Conservation (phyloP, 2,329 filamentous ascomycete genomes). For the Scytalidium lignicola region DNA sequence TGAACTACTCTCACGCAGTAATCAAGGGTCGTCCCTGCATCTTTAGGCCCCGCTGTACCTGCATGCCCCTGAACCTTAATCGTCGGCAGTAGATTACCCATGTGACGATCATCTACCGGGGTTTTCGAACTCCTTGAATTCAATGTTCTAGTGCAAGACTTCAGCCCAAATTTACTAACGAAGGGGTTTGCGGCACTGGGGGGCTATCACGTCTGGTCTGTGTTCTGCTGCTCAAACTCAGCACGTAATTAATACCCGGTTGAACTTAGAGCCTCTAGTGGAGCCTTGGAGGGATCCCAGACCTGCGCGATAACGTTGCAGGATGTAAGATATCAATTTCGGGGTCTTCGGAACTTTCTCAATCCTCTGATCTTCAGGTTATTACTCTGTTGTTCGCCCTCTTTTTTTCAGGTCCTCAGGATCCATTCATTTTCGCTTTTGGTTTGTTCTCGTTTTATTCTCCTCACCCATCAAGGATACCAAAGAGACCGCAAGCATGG, state of each 20-base stretch:
- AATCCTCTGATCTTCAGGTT: not conserved
- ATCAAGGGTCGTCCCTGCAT: not conserved
- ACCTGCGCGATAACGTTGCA: not conserved
- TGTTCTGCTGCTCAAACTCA: too few species aligned
- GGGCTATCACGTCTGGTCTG: too few species aligned
- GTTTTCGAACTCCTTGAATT: too few species aligned
- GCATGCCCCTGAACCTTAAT: too few species aligned
- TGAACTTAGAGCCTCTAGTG: not conserved
- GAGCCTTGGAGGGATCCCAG: not conserved
- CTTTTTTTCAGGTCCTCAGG: not conserved
- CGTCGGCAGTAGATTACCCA: too few species aligned
- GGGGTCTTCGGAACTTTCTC: not conserved
- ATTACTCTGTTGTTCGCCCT: not conserved
- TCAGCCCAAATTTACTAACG: too few species aligned
- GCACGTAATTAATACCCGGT: not conserved
- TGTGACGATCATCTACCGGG: too few species aligned
- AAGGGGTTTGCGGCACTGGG: too few species aligned
- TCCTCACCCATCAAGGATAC: not conserved
- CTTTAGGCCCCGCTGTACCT: too few species aligned
- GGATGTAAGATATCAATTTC: not conserved
- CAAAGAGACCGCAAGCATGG: not conserved
- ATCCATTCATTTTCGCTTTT: not conserved
- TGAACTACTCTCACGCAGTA: not conserved
- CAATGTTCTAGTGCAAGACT: too few species aligned
- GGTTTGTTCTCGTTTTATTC: not conserved